Percentiles rank a stretch among this genome's conserved stretches.
Evolutionary conservation across 345 rosid species (phyloP).

Genomic region (Arabidopsis arenosa): DNA sequence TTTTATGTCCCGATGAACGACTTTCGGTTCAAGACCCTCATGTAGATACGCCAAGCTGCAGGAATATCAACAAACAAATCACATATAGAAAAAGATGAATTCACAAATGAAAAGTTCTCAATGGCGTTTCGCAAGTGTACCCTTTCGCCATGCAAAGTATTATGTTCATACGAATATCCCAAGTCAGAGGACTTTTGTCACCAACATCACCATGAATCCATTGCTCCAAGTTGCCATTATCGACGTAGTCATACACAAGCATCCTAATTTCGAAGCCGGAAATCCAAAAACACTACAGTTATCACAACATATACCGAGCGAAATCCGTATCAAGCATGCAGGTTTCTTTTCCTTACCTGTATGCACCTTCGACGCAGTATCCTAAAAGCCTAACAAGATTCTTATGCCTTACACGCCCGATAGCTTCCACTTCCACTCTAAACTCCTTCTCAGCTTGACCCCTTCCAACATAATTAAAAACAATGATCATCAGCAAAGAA

Average conservation of each 20-base stretch:
- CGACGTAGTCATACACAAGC: slow-evolving; percentile 92
- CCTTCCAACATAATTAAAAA: slow-evolving; percentile 48
- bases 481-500: background rate
- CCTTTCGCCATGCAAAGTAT: slow-evolving; percentile 95
- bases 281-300: slow-evolving; percentile 20
- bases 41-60: slow-evolving; percentile 94
- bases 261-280: slow-evolving; percentile 54
- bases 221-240: slow-evolving; percentile 94
- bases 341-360: slow-evolving; percentile 54
- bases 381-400: slow-evolving; percentile 90
- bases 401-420: slow-evolving; percentile 95
- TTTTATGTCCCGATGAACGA: slow-evolving; percentile 92
- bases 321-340: background rate
- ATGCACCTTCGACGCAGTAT: slow-evolving; percentile 95
- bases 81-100: slow-evolving; percentile 13
- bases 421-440: slow-evolving; percentile 92
- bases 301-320: background rate
- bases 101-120: background rate
- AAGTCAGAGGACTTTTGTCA: slow-evolving; percentile 77
- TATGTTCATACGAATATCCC: slow-evolving; percentile 91
- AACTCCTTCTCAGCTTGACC: slow-evolving; percentile 99
- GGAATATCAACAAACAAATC: background rate
- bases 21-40: slow-evolving; percentile 98
- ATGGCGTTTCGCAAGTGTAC: slow-evolving; percentile 43
- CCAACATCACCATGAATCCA: slow-evolving; percentile 98